Base-by-base conservation (phyloP, 305 asterid species). In the Fraxinus angustifolia region DNA sequence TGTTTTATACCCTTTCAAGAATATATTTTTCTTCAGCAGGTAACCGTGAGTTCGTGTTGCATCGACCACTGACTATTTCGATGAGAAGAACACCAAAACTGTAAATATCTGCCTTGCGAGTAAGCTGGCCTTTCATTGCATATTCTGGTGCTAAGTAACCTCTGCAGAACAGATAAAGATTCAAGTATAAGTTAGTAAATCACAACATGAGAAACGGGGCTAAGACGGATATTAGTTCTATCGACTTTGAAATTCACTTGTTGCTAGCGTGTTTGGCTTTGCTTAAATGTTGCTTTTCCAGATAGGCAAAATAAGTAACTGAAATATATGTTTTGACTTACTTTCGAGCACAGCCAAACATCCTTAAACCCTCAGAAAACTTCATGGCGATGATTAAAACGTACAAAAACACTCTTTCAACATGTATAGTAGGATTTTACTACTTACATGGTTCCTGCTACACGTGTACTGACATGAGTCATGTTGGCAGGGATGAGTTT, bases 71-170 rank as follows among this genome's bases (percentile, higher is more conserved):
- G 85, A 96, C 97, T 71, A 96, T 96, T 88, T 96, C 99, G 12
- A 90, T 85, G 16, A 96, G 92, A 68, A 96, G 97, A 83, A 96
- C 97, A 8, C 99, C 99, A 33, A 92, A 96, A 84, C 99, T 92
- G 89, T 96, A 96, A 73, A 94, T 84, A 84, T 96, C 99, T 7
- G 98, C 92, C 80, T 89, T 92, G 36, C 96, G 88, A 28, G 98
- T 96, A 81, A 94, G 85, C 86, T 93, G 97, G 26, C 99, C 97
- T 85, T 97, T 89, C 78, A 96, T 81, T 30, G 98, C 99, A 78
- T 96, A 96, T 82, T 96, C 99, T 11, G 99, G 99, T 67, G 99
- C 99, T 90, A 96, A 90, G 86, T 96, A 96, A 53, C 99, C 99
- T 84, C 99, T 96, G 95, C 84, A 88, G n/a, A 73, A 75, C 58